phyloP scores from a whole-genome alignment of 2,329 filamentous ascomycete species.

The Phaeosphaeria sp. region DNA sequence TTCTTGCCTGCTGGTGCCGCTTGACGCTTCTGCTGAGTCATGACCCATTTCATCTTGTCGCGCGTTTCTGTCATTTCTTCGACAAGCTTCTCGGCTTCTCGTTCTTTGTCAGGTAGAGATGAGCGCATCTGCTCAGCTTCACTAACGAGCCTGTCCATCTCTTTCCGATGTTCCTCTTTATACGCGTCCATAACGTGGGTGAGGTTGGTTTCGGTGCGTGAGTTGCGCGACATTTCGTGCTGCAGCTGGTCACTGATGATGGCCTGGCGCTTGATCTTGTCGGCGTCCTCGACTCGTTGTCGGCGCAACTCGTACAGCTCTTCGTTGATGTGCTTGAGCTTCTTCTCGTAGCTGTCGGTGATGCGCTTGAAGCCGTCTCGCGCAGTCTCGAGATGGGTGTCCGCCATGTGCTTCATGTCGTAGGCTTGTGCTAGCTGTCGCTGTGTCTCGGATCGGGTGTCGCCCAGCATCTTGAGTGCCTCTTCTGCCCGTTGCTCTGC shows the following conservation, averaged over 20 bases:
- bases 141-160: conserved; percentile 65
- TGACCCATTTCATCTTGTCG: conserved; percentile 74
- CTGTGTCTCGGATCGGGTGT: conserved; percentile 64
- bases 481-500: conserved; percentile 66
- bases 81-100: conserved; percentile 66
- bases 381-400: conserved; percentile 68
- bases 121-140: conserved; percentile 63
- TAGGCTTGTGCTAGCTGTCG: conserved; percentile 66
- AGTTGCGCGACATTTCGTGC: conserved; percentile 67
- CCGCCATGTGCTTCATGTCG: conserved; percentile 59
- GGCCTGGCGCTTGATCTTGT: conserved; percentile 59
- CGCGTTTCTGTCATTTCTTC: conserved; percentile 66
- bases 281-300: conserved; percentile 36
- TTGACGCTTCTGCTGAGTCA: conserved; percentile 50
- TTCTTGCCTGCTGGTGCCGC: conserved; percentile 4
- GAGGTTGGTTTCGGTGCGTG: conserved; percentile 68
- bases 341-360: conserved; percentile 55
- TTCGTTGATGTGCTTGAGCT: conserved; percentile 62
- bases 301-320: conserved; percentile 40
- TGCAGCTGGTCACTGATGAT: conserved; percentile 77
- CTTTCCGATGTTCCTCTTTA: conserved; percentile 68
- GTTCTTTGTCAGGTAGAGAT: conserved; percentile 62
- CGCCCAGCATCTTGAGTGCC: conserved; percentile 70
- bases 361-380: conserved; percentile 75
- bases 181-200: conserved; percentile 67